These are phyloP conservation scores for Metschnikowia henanensis DNA, from an alignment of 805 yeast species.

Conservation along the genomic window DNA sequence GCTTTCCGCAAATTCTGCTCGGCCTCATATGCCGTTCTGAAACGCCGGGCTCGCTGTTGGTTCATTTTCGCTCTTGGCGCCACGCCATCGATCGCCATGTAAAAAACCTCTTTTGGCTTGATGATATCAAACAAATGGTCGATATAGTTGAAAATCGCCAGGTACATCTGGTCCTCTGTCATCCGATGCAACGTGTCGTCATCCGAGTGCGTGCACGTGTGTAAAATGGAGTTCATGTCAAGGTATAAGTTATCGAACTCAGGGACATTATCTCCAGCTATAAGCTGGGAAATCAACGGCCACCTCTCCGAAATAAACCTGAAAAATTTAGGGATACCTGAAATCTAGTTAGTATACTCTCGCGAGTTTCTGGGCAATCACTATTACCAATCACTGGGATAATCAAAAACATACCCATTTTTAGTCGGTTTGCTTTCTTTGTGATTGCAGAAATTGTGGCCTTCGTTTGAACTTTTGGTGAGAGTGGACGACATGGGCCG, in stretches of 20 bases:
- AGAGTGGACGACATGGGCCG: conserved; percentile 12
- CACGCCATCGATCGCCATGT: conserved; percentile 98
- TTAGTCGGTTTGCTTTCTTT: background rate
- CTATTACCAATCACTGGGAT: too few species aligned
- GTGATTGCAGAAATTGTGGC: background rate
- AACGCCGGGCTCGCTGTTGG: conserved; percentile 95
- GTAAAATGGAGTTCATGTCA: conserved; percentile 97
- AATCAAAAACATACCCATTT: conserved; percentile 10
- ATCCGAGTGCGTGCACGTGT: conserved; percentile 86
- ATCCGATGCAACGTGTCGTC: conserved; percentile 59
- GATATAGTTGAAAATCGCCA: conserved; percentile 90
- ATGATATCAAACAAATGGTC: conserved; percentile 90
- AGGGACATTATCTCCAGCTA: conserved; percentile 80
- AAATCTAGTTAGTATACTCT: conserved; percentile 7
- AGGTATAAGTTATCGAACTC: conserved; percentile 93
- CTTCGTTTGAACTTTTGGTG: conserved; percentile 5
- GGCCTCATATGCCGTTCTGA: conserved; percentile 91
- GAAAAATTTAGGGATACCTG: conserved; percentile 95
- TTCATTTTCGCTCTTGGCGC: conserved; percentile 99
- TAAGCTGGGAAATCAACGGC: conserved; percentile 90
- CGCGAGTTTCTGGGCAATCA: too few species aligned
- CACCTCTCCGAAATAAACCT: conserved; percentile 98
- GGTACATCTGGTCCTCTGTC: conserved; percentile 89
- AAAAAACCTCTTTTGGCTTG: conserved; percentile 81
- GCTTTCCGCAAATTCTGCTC: conserved; percentile 78